Conservation (phyloP, 129 eudicot species). For the Tanacetum coccineum region DNA sequence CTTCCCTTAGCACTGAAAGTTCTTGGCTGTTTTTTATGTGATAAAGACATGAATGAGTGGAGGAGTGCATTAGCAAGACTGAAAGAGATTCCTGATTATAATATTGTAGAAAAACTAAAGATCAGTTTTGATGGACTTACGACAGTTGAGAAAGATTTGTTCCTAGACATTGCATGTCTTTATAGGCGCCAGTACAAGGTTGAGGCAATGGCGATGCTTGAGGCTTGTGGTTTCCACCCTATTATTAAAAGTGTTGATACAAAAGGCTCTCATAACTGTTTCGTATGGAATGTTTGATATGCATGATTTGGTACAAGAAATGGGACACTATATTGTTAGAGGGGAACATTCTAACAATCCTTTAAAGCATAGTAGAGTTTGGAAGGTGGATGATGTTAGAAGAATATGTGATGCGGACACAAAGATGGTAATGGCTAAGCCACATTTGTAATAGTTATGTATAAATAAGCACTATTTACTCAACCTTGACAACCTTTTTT, state of each 20-base stretch:
- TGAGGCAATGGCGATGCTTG: conserved; percentile 2
- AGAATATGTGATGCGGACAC: not conserved
- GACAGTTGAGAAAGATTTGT: conserved; percentile 14
- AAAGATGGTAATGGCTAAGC: not conserved
- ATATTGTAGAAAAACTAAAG: not conserved
- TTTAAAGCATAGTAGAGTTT: conserved; percentile 17
- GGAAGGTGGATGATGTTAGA: conserved; percentile 4
- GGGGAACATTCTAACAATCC: conserved; percentile 11
- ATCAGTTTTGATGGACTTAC: conserved; percentile 24
- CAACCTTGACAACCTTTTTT: not conserved
- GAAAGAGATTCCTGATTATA: too few species aligned
- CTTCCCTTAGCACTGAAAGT: too few species aligned
- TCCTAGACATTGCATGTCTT: conserved; percentile 27
- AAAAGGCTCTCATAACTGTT: conserved; percentile 15
- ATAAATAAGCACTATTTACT: not conserved
- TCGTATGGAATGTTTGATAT: conserved; percentile 6
- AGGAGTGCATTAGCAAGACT: too few species aligned
- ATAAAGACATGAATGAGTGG: too few species aligned
- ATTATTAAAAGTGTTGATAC: conserved; percentile 11
- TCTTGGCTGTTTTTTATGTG: too few species aligned
- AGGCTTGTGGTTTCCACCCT: conserved; percentile 10
- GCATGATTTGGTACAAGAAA: conserved; percentile 28
- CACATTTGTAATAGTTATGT: not conserved
- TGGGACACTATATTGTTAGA: conserved; percentile 29
- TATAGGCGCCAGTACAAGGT: not conserved